phyloP scores from a whole-genome alignment of 306 rosid genomes.

The Castanopsis chinensis region DNA sequence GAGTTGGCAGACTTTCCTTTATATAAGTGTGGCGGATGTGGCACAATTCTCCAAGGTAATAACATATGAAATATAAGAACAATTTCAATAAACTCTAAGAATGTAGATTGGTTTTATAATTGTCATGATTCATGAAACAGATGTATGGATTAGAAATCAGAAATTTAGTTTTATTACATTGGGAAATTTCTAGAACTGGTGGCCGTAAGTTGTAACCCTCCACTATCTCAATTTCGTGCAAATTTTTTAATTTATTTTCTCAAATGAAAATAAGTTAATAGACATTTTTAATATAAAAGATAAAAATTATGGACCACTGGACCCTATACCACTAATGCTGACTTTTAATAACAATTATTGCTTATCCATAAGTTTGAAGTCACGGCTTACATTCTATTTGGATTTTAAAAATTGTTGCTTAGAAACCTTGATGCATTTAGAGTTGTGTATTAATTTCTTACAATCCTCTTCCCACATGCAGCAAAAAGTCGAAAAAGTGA shows the following conservation, averaged over 20 bases:
- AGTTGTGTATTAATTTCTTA: constrained; percentile 14
- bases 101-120: neutral
- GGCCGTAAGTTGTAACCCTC: constrained; percentile 16
- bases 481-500: constrained; percentile 52
- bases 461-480: constrained; percentile 33
- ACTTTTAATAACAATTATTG: neutral
- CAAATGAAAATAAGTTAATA: neutral
- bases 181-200: constrained; percentile 9
- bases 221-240: constrained; percentile 1
- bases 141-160: neutral
- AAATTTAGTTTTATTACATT: neutral
- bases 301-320: neutral
- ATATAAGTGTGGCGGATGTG: constrained; percentile 88
- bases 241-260: neutral
- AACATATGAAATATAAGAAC: neutral
- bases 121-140: neutral
- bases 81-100: neutral
- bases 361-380: neutral
- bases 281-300: neutral
- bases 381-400: neutral
- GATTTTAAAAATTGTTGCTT: neutral
- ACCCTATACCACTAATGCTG: constrained; percentile 4
- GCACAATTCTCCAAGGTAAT: constrained; percentile 69
- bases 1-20: constrained; percentile 56
- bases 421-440: neutral